Conservation (phyloP, 1,284 basidiomycete species). For the Pisolithus thermaeus region DNA sequence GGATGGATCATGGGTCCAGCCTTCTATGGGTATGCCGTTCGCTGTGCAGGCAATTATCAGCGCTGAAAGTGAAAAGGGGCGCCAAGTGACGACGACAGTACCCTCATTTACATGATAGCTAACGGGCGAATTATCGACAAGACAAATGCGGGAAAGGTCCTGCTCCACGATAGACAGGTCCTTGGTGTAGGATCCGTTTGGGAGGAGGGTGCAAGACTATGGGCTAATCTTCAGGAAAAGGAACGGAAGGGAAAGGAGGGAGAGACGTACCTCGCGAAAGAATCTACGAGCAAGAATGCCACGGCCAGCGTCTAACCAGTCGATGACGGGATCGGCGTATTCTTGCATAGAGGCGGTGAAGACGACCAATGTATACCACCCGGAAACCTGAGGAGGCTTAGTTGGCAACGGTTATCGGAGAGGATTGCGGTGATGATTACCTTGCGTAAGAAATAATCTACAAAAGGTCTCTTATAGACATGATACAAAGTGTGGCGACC, state of each 20-base stretch:
- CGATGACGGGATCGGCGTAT: constrained; percentile 99
- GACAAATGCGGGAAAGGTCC: constrained; percentile 87
- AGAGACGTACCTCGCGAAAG: constrained; percentile 78
- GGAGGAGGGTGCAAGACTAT: constrained; percentile 86
- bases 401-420: constrained; percentile 6
- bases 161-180: constrained; percentile 84
- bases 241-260: background rate
- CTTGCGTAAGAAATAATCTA: constrained; percentile 93
- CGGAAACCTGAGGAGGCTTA: constrained; percentile 66
- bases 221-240: background rate
- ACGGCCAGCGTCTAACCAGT: constrained; percentile 96
- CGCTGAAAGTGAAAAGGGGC: constrained; percentile 5
- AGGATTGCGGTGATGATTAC: constrained; percentile 34
- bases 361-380: constrained; percentile 98
- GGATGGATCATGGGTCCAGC: constrained; percentile 96
- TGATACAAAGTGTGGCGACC: constrained; percentile 92
- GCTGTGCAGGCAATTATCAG: constrained; percentile 41
- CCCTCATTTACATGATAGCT: constrained; percentile 93
- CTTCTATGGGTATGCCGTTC: constrained; percentile 98
- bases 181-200: constrained; percentile 93
- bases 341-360: constrained; percentile 99
- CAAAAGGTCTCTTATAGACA: constrained; percentile 97
- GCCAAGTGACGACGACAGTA: constrained; percentile 27
- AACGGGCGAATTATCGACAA: constrained; percentile 95
- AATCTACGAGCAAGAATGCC: constrained; percentile 85